Conservation (phyloP, 2,329 filamentous ascomycete species). For the Epicoccum nigrum region DNA sequence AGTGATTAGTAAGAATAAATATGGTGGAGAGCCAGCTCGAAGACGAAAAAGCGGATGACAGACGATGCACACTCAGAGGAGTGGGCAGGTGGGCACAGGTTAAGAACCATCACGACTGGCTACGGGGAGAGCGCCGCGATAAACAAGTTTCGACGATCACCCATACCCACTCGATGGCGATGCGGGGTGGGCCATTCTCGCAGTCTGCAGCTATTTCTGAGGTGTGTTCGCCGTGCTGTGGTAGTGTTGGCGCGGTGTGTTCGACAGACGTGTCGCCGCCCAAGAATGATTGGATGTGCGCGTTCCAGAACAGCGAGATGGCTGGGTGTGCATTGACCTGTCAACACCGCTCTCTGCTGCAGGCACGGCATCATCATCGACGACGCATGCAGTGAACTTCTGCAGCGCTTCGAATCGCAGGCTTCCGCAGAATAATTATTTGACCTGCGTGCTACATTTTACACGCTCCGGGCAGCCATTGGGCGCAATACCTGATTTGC, state of each 20-base stretch:
- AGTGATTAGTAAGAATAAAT: background rate
- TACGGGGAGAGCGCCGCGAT: slow-evolving; percentile 2
- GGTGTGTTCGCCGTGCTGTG: background rate
- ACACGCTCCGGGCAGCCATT: too few species aligned
- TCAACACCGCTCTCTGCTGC: background rate
- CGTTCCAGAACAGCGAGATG: background rate
- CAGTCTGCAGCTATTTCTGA: slow-evolving; percentile 1
- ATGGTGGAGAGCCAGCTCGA: slow-evolving; percentile 7
- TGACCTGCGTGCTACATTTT: too few species aligned
- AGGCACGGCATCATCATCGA: background rate
- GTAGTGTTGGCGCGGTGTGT: slow-evolving; percentile 14
- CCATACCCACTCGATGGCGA: background rate
- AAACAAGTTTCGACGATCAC: slow-evolving; percentile 2
- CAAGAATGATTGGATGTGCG: slow-evolving; percentile 4
- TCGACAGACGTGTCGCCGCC: background rate
- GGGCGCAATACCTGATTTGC: too few species aligned
- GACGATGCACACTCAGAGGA: background rate
- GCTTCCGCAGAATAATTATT: too few species aligned
- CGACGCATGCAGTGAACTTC: too few species aligned
- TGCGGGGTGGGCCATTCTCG: background rate
- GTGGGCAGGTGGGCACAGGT: background rate
- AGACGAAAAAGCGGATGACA: background rate
- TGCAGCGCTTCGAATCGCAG: background rate
- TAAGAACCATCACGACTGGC: background rate
- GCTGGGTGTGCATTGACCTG: background rate